Conservation (phyloP, 2,329 filamentous ascomycete genomes). For the Amylocarpus encephaloides region DNA sequence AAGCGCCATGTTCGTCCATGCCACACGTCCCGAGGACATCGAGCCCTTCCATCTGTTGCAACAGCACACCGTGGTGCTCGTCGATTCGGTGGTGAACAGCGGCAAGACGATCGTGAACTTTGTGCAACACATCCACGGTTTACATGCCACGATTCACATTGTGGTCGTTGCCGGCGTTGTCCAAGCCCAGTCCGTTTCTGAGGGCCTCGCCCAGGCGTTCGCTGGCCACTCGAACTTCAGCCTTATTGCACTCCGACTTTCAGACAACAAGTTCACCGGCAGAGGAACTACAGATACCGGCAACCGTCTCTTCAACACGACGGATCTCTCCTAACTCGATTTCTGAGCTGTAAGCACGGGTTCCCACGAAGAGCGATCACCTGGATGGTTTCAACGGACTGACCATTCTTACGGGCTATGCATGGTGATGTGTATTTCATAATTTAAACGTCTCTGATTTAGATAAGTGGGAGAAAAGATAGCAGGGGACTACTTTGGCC, state of each 20-base stretch:
- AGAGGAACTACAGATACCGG: conserved; percentile 50
- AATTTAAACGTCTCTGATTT: no score
- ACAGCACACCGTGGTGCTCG: conserved; percentile 41
- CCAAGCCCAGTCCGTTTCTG: conserved; percentile 35
- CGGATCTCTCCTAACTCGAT: conserved; percentile 31
- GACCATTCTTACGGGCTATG: no score
- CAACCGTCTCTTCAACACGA: conserved; percentile 54
- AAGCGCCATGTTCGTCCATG: conserved; percentile 45
- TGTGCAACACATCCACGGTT: conserved; percentile 38
- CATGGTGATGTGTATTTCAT: no score
- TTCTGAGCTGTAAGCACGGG: not conserved
- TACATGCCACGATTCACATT: conserved; percentile 39
- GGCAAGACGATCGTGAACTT: conserved; percentile 46
- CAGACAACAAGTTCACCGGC: conserved; percentile 50
- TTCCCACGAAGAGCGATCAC: no score
- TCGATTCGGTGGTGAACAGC: conserved; percentile 56
- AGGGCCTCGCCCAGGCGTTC: conserved; percentile 13
- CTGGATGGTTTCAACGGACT: no score
- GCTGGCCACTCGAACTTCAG: conserved; percentile 27
- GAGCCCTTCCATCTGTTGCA: conserved; percentile 35
- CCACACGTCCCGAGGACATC: conserved; percentile 37
- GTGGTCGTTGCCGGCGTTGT: conserved; percentile 51
- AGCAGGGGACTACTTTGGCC: no score
- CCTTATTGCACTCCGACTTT: conserved; percentile 48
- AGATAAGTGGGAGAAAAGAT: no score